phyloP scores from a whole-genome alignment of 2,329 filamentous ascomycete genomes.

The Boeremia exigua region DNA sequence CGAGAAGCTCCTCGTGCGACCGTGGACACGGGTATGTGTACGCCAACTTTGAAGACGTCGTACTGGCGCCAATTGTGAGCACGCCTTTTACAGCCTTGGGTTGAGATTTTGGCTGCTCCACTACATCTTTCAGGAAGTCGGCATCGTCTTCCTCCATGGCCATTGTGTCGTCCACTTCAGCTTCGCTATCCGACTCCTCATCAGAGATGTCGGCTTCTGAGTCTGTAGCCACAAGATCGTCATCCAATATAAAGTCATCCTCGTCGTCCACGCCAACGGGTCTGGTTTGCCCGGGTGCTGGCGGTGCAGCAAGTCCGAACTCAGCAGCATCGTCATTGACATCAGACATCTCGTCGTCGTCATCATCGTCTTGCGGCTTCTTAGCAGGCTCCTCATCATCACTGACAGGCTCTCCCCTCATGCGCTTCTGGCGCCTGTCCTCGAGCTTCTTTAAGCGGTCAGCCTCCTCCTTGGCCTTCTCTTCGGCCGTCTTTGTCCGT shows the following conservation, averaged over 20 bases:
- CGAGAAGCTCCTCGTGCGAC: constrained; percentile 74
- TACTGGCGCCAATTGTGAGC: constrained; percentile 48
- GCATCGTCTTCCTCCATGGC: constrained; percentile 56
- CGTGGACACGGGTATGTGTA: constrained; percentile 88
- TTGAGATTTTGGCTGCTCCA: constrained; percentile 39
- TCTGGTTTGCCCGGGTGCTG: constrained; percentile 50
- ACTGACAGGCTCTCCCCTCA: constrained; percentile 82
- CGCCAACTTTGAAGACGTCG: constrained; percentile 63
- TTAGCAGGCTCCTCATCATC: constrained; percentile 68
- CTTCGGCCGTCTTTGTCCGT: constrained; percentile 72
- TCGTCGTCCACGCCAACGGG: constrained; percentile 74
- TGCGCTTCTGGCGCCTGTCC: constrained; percentile 79
- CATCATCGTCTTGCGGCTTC: constrained; percentile 35
- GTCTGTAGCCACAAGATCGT: constrained; percentile 83
- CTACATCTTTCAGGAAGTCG: constrained; percentile 55
- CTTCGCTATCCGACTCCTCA: constrained; percentile 38
- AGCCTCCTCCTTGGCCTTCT: constrained; percentile 71
- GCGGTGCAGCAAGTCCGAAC: constrained; percentile 67
- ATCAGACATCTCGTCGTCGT: constrained; percentile 45
- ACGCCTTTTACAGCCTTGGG: constrained; percentile 51
- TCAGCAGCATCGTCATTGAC: constrained; percentile 62
- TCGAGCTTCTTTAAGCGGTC: constrained; percentile 80
- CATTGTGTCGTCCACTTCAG: constrained; percentile 45
- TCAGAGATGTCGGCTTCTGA: constrained; percentile 59
- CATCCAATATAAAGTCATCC: constrained; percentile 90